phyloP scores from a whole-genome alignment of 2,329 filamentous ascomycete species.

The Fonsecaea nubica region DNA sequence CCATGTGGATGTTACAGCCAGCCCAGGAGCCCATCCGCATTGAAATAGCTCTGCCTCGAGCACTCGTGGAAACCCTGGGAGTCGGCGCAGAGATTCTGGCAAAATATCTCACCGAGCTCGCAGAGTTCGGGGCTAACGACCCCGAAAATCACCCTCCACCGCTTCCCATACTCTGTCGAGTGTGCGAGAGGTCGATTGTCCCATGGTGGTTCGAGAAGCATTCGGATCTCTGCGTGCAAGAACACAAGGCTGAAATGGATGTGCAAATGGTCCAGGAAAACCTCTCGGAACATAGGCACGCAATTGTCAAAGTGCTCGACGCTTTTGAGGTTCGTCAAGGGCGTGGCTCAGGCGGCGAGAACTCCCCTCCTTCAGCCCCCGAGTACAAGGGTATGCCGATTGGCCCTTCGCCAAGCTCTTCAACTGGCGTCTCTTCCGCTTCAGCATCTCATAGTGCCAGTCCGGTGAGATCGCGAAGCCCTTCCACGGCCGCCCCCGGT shows the following conservation, averaged over 20 bases:
- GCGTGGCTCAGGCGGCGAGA: conserved; percentile 64
- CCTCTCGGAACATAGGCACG: conserved; percentile 87
- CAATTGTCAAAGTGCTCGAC: conserved; percentile 94
- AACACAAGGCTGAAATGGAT: conserved; percentile 96
- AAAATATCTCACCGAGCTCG: conserved; percentile 86
- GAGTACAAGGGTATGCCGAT: conserved; percentile 86
- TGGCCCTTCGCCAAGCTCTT: conserved; percentile 69
- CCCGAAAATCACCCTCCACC: conserved; percentile 79
- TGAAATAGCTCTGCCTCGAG: conserved; percentile 87
- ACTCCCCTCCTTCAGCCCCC: conserved; percentile 56
- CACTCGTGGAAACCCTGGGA: conserved; percentile 91
- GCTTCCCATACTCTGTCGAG: conserved; percentile 86
- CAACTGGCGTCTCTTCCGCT: conserved; percentile 71
- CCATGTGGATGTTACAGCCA: conserved; percentile 99
- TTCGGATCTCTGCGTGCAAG: conserved; percentile 92
- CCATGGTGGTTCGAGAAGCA: conserved; percentile 99
- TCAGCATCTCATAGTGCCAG: conserved; percentile 69
- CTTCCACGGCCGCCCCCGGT: conserved; percentile 67
- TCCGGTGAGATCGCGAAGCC: conserved; percentile 66
- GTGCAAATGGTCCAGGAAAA: conserved; percentile 95
- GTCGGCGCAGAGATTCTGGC: conserved; percentile 94
- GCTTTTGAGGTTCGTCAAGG: conserved; percentile 81
- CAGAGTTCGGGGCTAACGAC: conserved; percentile 79
- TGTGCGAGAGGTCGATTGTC: conserved; percentile 95
- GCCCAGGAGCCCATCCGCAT: conserved; percentile 88